A percentile compares a stretch with the other conserved stretches of the same genome.
Evolutionary conservation across 768 basidiomycete genomes (phyloP).

Genomic region (Lentinula sp.): DNA sequence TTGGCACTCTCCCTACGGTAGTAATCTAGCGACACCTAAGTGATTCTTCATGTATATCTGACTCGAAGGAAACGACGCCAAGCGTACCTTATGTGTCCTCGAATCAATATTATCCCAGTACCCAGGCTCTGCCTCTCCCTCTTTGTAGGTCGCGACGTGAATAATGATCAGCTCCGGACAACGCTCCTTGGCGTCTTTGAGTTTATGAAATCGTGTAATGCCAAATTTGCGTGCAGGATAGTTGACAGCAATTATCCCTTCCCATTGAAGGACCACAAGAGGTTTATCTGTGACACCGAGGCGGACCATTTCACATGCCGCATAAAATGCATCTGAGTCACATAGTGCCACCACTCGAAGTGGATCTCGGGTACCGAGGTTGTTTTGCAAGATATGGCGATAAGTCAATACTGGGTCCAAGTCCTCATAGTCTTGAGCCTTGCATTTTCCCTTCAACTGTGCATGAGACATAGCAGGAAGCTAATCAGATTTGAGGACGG

Average conservation of each 20-base stretch:
- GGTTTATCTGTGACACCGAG: conserved; percentile 61
- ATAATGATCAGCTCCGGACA: conserved; percentile 83
- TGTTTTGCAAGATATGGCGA: conserved; percentile 65
- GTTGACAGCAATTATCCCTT: conserved; percentile 93
- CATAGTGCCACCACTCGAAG: conserved; percentile 84
- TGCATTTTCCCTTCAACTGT: conserved; percentile 53
- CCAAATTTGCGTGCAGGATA: conserved; percentile 92
- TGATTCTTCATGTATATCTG: background rate
- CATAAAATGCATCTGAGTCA: conserved; percentile 86
- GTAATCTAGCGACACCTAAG: conserved; percentile 84
- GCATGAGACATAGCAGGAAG: background rate
- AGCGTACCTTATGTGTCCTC: conserved; percentile 80
- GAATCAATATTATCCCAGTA: conserved; percentile 92
- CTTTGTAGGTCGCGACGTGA: conserved; percentile 93
- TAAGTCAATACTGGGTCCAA: conserved; percentile 70
- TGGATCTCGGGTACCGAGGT: conserved; percentile 66
- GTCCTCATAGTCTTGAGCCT: conserved; percentile 41
- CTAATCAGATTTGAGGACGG: no score
- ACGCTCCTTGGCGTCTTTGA: conserved; percentile 75
- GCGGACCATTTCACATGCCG: conserved; percentile 80
- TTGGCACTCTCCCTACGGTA: conserved; percentile 90
- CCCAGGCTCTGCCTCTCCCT: conserved; percentile 79
- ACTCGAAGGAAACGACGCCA: background rate
- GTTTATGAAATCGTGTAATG: conserved; percentile 85
- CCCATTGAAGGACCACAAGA: conserved; percentile 43